Conservation (phyloP, 371 early-diverging fungal genomes). For the Choanephora cucurbitarum region DNA sequence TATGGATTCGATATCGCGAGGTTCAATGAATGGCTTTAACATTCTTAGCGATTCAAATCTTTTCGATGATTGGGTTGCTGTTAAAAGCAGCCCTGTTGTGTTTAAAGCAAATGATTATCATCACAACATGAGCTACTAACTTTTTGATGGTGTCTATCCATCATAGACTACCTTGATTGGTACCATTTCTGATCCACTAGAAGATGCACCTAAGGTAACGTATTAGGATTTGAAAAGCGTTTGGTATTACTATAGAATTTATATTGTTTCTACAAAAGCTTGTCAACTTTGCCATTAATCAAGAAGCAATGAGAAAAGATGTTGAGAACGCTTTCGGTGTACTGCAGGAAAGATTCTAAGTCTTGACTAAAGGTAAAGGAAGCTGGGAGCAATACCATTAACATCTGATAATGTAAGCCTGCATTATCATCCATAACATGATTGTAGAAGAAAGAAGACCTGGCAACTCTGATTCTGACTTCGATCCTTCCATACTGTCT, state of each 20-base stretch:
- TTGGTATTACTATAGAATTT: too few relatives aligned
- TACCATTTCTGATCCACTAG: background rate
- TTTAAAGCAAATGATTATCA: background rate
- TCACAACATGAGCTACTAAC: background rate
- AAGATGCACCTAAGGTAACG: background rate
- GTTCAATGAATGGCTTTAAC: background rate
- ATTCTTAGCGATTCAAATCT: background rate
- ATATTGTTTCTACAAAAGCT: too few relatives aligned
- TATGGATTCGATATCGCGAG: slow-evolving; percentile 3
- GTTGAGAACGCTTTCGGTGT: slow-evolving; percentile 2
- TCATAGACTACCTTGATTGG: background rate
- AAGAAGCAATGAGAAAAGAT: slow-evolving; percentile 4
- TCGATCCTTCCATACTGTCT: too few relatives aligned
- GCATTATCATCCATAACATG: slow-evolving; percentile 12
- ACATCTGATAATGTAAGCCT: background rate
- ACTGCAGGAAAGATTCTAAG: background rate
- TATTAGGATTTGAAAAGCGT: background rate
- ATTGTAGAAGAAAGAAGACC: background rate
- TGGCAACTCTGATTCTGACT: too few relatives aligned
- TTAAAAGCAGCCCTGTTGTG: too few relatives aligned
- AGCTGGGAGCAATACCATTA: background rate
- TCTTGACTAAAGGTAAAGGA: background rate
- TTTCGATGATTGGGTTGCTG: background rate
- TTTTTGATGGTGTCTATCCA: background rate
- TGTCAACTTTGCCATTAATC: background rate